Conservation (phyloP, 371 early-diverging fungal species). For the Rhizopus stolonifer region DNA sequence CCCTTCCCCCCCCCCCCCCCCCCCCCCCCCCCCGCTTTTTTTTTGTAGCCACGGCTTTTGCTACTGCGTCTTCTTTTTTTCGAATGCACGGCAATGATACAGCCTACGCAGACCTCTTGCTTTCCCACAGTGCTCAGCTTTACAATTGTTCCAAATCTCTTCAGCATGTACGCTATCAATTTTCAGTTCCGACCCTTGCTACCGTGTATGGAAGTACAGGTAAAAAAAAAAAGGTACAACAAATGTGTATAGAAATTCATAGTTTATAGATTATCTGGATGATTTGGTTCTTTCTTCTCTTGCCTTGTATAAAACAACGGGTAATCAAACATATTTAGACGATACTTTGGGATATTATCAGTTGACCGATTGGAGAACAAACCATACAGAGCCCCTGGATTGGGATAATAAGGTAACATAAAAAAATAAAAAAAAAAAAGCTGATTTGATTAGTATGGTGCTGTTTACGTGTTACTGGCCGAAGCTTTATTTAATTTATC, state of each 20-base stretch:
- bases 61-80: conserved; percentile 48
- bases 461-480: conserved; percentile 43
- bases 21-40: too few species aligned
- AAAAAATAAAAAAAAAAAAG: too few species aligned
- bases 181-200: conserved; percentile 26
- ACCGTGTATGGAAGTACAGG: conserved; percentile 40
- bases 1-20: too few species aligned
- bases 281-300: conserved; percentile 49
- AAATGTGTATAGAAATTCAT: background rate
- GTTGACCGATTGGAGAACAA: conserved; percentile 2
- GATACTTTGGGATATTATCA: conserved; percentile 32
- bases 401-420: conserved; percentile 31
- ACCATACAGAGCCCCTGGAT: conserved; percentile 16
- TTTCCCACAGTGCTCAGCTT: conserved; percentile 41
- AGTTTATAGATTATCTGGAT: conserved; percentile 30
- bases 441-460: conserved; percentile 20
- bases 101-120: conserved; percentile 35
- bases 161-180: conserved; percentile 41
- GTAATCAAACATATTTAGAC: conserved; percentile 25
- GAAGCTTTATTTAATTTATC: conserved; percentile 7
- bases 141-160: conserved; percentile 28
- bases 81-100: conserved; percentile 27
- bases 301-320: conserved; percentile 50
- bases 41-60: conserved; percentile 47
- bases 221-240: background rate